Evolutionary conservation across 371 early-diverging fungal species (phyloP).

Genomic region (Lichtheimia hyalospora): DNA sequence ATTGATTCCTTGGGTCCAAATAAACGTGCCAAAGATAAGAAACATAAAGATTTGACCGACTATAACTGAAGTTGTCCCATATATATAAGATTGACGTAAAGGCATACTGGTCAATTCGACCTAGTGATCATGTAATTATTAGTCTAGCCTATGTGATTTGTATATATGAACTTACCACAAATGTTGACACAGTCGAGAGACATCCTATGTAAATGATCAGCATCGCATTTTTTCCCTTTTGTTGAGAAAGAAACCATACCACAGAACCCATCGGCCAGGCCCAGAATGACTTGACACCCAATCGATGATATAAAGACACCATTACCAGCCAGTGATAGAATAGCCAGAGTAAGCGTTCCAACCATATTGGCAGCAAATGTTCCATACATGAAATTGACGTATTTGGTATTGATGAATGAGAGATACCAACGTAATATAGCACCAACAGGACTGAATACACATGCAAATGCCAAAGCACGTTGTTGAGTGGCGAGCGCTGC

Average conservation of each 20-base stretch:
- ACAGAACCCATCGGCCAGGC: slow-evolving; percentile 68
- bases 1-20: slow-evolving; percentile 50
- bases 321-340: slow-evolving; percentile 46
- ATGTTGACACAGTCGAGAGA: slow-evolving; percentile 75
- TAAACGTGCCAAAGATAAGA: slow-evolving; percentile 49
- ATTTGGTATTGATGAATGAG: slow-evolving; percentile 49
- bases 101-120: slow-evolving; percentile 46
- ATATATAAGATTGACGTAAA: slow-evolving; percentile 38
- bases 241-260: slow-evolving; percentile 26
- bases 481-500: slow-evolving; percentile 26
- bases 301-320: slow-evolving; percentile 22
- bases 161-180: slow-evolving; percentile 54
- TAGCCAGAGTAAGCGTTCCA: slow-evolving; percentile 59
- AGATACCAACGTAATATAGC: slow-evolving; percentile 71
- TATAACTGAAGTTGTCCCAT: slow-evolving; percentile 47
- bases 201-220: slow-evolving; percentile 39
- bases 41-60: slow-evolving; percentile 53
- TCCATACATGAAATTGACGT: slow-evolving; percentile 31
- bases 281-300: slow-evolving; percentile 53
- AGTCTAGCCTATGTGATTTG: not conserved
- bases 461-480: slow-evolving; percentile 42
- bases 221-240: not conserved
- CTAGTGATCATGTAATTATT: slow-evolving; percentile 15
- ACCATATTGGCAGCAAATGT: slow-evolving; percentile 68
- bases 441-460: slow-evolving; percentile 61